Percentiles rank a stretch among this genome's conserved stretches.
Conservation (phyloP, 164 flowering plant genomes). For the Vitis riparia region DNA sequence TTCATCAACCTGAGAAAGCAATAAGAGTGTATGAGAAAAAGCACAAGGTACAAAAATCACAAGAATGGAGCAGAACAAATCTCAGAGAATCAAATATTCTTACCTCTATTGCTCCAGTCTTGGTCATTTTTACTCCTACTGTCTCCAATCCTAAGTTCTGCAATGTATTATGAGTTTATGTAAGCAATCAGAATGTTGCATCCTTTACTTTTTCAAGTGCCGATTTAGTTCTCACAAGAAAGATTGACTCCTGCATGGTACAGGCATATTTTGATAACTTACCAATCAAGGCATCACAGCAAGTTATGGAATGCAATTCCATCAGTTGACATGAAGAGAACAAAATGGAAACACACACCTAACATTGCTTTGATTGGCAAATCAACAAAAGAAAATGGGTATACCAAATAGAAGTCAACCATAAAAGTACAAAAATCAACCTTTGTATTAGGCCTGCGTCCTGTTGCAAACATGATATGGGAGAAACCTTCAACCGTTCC, state of each 20-base stretch:
- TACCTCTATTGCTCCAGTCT: conserved; percentile 94
- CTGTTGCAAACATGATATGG: conserved; percentile 99
- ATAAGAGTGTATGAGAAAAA: background rate
- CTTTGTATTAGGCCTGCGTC: conserved; percentile 93
- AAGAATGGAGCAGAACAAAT: background rate
- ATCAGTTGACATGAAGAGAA: too few species aligned
- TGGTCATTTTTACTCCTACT: conserved; percentile 72
- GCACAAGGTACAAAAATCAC: background rate
- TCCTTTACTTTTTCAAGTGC: too few species aligned
- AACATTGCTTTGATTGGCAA: too few species aligned
- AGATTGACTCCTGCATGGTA: too few species aligned
- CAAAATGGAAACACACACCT: too few species aligned
- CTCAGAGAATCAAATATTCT: background rate
- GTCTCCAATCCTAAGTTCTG: conserved; percentile 86
- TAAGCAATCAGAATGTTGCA: background rate
- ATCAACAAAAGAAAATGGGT: too few species aligned
- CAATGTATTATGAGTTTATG: conserved; percentile 2
- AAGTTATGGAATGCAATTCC: too few species aligned
- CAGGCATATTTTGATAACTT: too few species aligned
- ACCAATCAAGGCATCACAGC: too few species aligned
- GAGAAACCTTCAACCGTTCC: conserved; percentile 91
- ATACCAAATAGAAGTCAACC: background rate
- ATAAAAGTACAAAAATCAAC: conserved; percentile 31
- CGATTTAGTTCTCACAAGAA: too few species aligned
- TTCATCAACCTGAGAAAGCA: conserved; percentile 75